Conservation (phyloP, 108 stramenopile species). For the Discostella stelligeroides region DNA sequence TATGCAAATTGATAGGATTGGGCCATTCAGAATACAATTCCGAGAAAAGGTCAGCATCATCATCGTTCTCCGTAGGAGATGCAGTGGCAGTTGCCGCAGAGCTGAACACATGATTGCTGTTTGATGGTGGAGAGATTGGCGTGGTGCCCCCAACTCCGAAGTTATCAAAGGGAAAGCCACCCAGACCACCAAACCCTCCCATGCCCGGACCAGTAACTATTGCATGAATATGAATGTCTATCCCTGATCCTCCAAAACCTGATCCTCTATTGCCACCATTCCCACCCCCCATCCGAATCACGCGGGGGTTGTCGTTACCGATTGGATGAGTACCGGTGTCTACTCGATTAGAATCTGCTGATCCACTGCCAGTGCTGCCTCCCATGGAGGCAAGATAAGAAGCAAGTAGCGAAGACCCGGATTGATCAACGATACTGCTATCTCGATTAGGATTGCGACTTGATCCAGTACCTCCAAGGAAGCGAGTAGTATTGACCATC, state of each 20-base stretch:
- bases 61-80: conserved; percentile 20
- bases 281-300: conserved; percentile 43
- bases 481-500: conserved; percentile 76
- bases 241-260: conserved; percentile 55
- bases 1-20: conserved; percentile 63
- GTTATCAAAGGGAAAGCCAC: conserved; percentile 12
- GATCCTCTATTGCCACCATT: conserved; percentile 12
- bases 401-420: conserved; percentile 40
- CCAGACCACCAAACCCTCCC: conserved; percentile 32
- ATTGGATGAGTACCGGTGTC: neutral
- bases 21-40: conserved; percentile 86
- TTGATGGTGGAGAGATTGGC: conserved; percentile 15
- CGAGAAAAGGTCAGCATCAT: conserved; percentile 65
- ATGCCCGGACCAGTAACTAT: conserved; percentile 81
- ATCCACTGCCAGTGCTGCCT: conserved; percentile 10
- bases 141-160: conserved; percentile 14
- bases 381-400: conserved; percentile 33
- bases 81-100: neutral
- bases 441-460: conserved; percentile 31
- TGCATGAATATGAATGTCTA: conserved; percentile 93
- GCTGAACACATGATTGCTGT: neutral
- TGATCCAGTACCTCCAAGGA: conserved; percentile 46
- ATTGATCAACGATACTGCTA: conserved; percentile 13
- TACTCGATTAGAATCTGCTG: neutral
- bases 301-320: conserved; percentile 22